Base-by-base conservation (phyloP, 2,329 filamentous ascomycete species). In the Remersonia thermophila region DNA sequence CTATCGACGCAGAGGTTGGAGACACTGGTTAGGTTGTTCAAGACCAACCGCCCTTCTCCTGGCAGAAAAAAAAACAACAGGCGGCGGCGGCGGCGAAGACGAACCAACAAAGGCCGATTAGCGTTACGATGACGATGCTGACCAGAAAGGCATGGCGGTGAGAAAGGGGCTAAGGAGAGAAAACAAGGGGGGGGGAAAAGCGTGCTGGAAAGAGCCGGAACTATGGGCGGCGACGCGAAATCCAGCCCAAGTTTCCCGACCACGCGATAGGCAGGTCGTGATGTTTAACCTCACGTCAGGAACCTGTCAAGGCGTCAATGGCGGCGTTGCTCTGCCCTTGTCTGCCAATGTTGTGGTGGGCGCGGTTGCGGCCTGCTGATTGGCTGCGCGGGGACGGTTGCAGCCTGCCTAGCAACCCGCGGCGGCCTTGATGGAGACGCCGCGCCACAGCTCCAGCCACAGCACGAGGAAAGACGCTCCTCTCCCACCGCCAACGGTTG, bases 261-360 rank as follows among this genome's bases (percentile, higher is more conserved):
- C 31, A 32, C 32, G 31, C 17, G 35, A 35, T 10, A 29, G 33
- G 18, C 30, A 38, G 37, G 33, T 36, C 27, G 37, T 11, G 27
- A 32, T 30, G 18, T 7, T 8, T 23, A 28, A 18, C 36, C n/a
- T 35, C 14, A 23, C 9, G 20, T 23, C 20, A 9, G 20, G 20
- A 23, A 23, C 36, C 39, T 38, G 42, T 33, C 39, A 41, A 38
- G 43, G 41, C 38, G 41, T 42, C 44, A 42, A 41, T 11, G 13
- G 30, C 30, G 37, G 27, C 34, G 38, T 39, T 37, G 31, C 32
- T 38, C 37, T 44, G 30, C 20, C 38, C 39, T 36, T 42, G 46
- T 44, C 47, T 58, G 55, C 55, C 56, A 51, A 59, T 61, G 58
- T 62, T 62, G 55, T 62, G 58, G 58, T 60, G 52, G 52, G 51